A percentile compares a stretch with the other conserved stretches of the same genome.
These are phyloP conservation scores for Hypomyces perniciosus DNA, from an alignment of 2,329 filamentous ascomycete genomes.

Conservation along the genomic window DNA sequence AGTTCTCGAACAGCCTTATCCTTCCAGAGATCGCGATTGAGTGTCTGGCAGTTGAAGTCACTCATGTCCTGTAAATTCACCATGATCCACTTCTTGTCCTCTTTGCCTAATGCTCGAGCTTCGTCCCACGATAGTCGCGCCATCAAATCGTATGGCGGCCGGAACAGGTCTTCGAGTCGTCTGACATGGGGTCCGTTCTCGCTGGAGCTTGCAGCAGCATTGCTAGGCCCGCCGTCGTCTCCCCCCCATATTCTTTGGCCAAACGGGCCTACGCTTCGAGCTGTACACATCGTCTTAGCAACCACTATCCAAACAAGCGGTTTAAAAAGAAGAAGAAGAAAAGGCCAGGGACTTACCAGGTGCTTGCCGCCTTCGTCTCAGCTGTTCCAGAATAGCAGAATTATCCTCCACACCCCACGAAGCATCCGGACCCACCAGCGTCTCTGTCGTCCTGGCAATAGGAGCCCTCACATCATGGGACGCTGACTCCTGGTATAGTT, in stretches of 20 bases:
- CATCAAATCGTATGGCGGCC: conserved; percentile 89
- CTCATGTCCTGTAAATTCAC: conserved; percentile 93
- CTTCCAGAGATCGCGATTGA: conserved; percentile 97
- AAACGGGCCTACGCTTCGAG: conserved; percentile 29
- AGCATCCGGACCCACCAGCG: conserved; percentile 65
- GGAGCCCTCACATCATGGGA: conserved; percentile 74
- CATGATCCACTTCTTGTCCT: conserved; percentile 86
- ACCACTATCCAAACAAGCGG: not conserved
- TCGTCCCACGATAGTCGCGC: conserved; percentile 72
- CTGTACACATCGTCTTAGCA: conserved; percentile 9
- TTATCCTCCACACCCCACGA: conserved; percentile 42
- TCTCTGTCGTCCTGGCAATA: conserved; percentile 87
- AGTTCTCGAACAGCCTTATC: conserved; percentile 72
- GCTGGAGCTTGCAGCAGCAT: conserved; percentile 10
- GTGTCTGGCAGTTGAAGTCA: conserved; percentile 87
- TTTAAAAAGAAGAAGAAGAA: not conserved
- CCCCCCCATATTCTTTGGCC: conserved; percentile 33
- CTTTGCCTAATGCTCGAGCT: conserved; percentile 78
- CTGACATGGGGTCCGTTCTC: conserved; percentile 60
- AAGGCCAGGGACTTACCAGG: conserved; percentile 22
- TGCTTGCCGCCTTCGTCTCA: conserved; percentile 43
- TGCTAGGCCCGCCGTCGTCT: conserved; percentile 20
- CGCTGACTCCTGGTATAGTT: conserved; percentile 64
- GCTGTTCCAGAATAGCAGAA: conserved; percentile 59
- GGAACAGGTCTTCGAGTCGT: conserved; percentile 83